Percentiles rank a stretch among this genome's conserved stretches.
Conservation (phyloP, 1,139 yeast genomes). For the Nakaseomyces glabratus region DNA sequence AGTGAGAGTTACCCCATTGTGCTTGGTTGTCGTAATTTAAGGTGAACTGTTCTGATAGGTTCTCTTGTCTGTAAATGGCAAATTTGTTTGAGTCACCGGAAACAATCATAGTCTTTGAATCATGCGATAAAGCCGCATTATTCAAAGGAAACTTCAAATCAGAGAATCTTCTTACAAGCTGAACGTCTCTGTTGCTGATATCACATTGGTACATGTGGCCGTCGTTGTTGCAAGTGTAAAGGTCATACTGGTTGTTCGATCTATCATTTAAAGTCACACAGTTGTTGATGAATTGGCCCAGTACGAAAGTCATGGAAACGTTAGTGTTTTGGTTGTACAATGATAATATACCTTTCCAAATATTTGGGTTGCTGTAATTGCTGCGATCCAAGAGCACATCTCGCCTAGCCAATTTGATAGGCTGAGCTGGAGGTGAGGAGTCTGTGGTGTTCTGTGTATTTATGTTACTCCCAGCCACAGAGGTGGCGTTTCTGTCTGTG, state of each 20-base stretch:
- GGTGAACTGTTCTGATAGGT: constrained; percentile 23
- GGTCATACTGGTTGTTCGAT: constrained; percentile 34
- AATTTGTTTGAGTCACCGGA: constrained; percentile 54
- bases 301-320: constrained; percentile 41
- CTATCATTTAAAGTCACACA: constrained; percentile 46
- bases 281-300: constrained; percentile 80
- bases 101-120: constrained; percentile 43
- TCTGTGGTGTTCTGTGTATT: constrained; percentile 7
- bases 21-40: constrained; percentile 24
- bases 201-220: constrained; percentile 58
- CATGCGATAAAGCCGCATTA: constrained; percentile 54
- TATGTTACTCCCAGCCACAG: too few relatives aligned
- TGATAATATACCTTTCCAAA: constrained; percentile 56
- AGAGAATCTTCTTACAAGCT: constrained; percentile 33
- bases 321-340: constrained; percentile 44
- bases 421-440: constrained; percentile 23
- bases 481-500: too few relatives aligned
- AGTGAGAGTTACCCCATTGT: constrained; percentile 20
- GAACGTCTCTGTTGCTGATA: constrained; percentile 41
- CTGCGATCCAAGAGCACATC: constrained; percentile 25
- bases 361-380: constrained; percentile 27
- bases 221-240: constrained; percentile 78
- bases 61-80: constrained; percentile 40
- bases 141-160: constrained; percentile 47
- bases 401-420: constrained; percentile 22